Conservation (phyloP, 192 early-diverging fungal genomes). For the Coemansia sp. region DNA sequence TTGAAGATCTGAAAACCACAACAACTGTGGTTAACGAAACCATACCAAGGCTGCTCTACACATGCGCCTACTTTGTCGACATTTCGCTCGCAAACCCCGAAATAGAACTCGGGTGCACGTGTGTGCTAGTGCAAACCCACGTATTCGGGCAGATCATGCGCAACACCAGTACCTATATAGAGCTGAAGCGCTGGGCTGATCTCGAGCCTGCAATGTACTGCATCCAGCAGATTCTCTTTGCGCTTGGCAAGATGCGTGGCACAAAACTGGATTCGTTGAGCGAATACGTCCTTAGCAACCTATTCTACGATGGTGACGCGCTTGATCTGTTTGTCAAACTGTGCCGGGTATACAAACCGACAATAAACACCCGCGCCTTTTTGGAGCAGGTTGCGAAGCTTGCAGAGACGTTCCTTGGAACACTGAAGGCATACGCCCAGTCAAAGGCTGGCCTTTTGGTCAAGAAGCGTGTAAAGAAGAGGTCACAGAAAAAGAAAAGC, state of each 20-base stretch:
- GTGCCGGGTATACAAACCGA: conserved; percentile 44
- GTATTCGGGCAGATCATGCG: conserved; percentile 44
- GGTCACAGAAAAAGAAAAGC: conserved; percentile 3
- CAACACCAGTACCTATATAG: conserved; percentile 34
- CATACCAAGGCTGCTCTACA: conserved; percentile 37
- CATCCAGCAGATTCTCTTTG: conserved; percentile 40
- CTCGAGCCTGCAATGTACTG: conserved; percentile 52
- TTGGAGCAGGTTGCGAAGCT: conserved; percentile 38
- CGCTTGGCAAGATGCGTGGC: conserved; percentile 38
- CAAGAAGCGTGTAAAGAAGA: conserved; percentile 27
- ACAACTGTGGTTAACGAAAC: conserved; percentile 21
- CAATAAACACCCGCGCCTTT: conserved; percentile 23
- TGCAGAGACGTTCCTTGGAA: conserved; percentile 40
- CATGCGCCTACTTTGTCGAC: conserved; percentile 49
- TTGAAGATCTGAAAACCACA: conserved; percentile 30
- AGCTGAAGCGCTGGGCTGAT: conserved; percentile 36
- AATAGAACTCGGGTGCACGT: conserved; percentile 44
- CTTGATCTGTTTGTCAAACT: conserved; percentile 45
- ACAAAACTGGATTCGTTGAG: conserved; percentile 39
- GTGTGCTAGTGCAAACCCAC: conserved; percentile 34
- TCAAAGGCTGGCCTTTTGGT: conserved; percentile 29
- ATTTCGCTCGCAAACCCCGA: conserved; percentile 45
- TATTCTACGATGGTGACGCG: conserved; percentile 54
- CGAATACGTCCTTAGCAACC: conserved; percentile 45
- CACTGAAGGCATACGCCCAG: conserved; percentile 26